phyloP scores from a whole-genome alignment of 345 rosid species.

The Camelina sativa region DNA sequence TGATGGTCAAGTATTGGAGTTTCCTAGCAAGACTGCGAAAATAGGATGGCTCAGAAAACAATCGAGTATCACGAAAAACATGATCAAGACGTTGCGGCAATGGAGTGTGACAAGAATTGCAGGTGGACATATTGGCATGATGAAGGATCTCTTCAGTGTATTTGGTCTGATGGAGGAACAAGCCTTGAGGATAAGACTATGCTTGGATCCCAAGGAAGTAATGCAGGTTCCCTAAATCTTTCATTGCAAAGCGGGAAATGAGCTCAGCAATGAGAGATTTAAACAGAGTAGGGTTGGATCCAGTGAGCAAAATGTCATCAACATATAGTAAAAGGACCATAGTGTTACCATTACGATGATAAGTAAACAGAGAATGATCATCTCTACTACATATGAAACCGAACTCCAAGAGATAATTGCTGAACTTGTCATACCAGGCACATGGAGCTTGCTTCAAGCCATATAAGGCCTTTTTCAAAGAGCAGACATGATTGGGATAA shows the following conservation, averaged over 20 bases:
- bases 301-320: neutral
- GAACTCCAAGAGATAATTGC: neutral
- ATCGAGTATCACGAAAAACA: accelerated
- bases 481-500: neutral
- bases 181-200: neutral
- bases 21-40: neutral
- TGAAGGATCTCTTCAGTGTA: neutral
- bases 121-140: neutral
- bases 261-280: neutral
- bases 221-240: too few relatives aligned
- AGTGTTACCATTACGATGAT: neutral
- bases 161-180: neutral
- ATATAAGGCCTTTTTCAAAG: too few relatives aligned
- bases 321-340: neutral
- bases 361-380: neutral
- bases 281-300: neutral
- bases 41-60: neutral
- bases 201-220: neutral
- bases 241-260: neutral
- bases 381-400: neutral
- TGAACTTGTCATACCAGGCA: neutral
- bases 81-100: neutral
- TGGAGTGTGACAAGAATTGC: neutral
- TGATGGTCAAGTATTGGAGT: neutral
- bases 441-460: neutral